Evolutionary conservation across 176 grass and related monocot genomes (phyloP).

Genomic region (Sorghum bicolor): DNA sequence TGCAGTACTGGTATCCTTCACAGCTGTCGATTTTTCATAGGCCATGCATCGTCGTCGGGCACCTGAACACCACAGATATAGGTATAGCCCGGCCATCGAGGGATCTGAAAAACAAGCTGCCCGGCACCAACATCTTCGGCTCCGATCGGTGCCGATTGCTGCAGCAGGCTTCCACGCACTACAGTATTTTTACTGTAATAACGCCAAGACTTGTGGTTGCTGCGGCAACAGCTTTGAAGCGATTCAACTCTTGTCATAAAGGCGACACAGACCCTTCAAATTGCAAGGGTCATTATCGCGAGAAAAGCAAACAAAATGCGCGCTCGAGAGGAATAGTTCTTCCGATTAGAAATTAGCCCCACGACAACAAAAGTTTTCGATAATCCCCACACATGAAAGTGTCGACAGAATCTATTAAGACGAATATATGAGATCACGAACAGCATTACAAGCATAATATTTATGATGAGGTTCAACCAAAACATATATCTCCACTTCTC

Average conservation of each 20-base stretch:
- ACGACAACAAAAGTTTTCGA: not conserved
- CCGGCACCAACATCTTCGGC: not conserved
- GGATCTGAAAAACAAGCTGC: not conserved
- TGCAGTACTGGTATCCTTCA: not conserved
- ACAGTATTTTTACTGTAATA: not conserved
- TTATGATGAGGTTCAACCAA: no score
- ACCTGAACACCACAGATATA: not conserved
- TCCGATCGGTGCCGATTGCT: not conserved
- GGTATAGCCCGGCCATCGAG: not conserved
- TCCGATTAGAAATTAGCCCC: not conserved
- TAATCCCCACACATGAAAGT: no score
- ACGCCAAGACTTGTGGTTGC: not conserved
- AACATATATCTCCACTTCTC: no score
- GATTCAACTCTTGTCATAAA: not conserved
- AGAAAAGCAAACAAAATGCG: not conserved
- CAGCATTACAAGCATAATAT: no score
- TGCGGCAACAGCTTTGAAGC: not conserved
- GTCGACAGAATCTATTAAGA: no score
- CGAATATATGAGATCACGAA: no score
- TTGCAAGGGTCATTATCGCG: not conserved
- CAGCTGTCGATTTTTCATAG: slow-evolving; percentile 4
- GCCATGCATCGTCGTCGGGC: not conserved
- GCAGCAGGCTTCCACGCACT: no score
- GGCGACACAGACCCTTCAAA: not conserved
- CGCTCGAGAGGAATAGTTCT: not conserved